phyloP scores from a whole-genome alignment of 1,139 yeast species.

The Entelexis paramagnoliae region DNA sequence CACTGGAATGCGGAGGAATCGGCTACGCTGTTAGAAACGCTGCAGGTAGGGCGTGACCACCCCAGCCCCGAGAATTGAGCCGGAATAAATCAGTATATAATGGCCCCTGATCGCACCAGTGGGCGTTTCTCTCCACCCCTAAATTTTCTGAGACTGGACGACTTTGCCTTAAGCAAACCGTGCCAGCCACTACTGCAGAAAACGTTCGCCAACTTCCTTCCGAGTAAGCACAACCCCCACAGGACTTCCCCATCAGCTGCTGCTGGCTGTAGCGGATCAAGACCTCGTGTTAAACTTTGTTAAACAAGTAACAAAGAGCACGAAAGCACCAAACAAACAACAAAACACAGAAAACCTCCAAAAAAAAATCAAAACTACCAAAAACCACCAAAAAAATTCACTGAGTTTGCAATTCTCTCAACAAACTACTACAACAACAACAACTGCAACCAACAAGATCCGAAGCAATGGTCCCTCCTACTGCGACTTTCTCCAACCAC shows the following conservation, averaged over 20 bases:
- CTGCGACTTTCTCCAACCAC: conserved; percentile 2
- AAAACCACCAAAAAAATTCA: conserved; percentile 6
- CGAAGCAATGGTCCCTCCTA: conserved; percentile 11
- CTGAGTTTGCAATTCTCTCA: background rate
- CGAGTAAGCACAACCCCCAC: conserved; percentile 31
- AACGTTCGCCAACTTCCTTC: conserved; percentile 27
- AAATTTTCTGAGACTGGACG: conserved; percentile 7
- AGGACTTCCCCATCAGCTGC: conserved; percentile 27
- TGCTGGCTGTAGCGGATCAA: conserved; percentile 25
- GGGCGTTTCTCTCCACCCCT: background rate
- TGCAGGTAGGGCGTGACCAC: background rate
- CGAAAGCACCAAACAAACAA: background rate
- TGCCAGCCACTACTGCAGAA: conserved; percentile 11
- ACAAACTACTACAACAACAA: background rate
- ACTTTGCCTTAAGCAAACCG: conserved; percentile 7
- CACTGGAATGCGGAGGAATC: background rate
- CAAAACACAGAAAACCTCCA: conserved; percentile 5
- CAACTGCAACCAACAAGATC: conserved; percentile 3
- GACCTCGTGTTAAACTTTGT: conserved; percentile 10
- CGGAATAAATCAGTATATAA: background rate
- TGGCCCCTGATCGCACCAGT: background rate
- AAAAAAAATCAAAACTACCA: conserved; percentile 9
- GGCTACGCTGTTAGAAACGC: background rate
- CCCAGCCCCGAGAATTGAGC: conserved; percentile 3
- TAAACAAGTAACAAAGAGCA: conserved; percentile 1